Evolutionary conservation across 2,329 filamentous ascomycete species (phyloP).

Genomic region (Fusarium tricinctum): DNA sequence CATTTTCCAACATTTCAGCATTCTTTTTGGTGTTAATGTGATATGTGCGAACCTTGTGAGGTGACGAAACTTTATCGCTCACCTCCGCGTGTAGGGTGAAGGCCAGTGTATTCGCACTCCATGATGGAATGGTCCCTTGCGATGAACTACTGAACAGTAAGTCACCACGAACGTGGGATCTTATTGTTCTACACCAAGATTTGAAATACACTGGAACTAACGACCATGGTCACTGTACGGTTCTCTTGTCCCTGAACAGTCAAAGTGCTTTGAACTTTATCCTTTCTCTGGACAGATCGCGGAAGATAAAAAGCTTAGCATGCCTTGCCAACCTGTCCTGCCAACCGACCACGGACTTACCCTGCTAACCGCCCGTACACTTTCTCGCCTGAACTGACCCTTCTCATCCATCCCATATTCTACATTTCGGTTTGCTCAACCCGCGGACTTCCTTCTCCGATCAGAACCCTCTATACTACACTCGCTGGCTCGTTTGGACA

Average conservation of each 20-base stretch:
- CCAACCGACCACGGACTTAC: too few species aligned
- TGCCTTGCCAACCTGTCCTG: not conserved
- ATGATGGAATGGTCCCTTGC: not conserved
- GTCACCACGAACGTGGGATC: slow-evolving; percentile 10
- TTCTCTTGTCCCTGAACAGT: not conserved
- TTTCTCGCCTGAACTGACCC: too few species aligned
- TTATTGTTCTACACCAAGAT: slow-evolving; percentile 1
- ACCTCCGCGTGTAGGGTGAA: not conserved
- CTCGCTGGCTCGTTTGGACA: too few species aligned
- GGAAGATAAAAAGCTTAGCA: slow-evolving; percentile 11
- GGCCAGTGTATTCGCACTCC: not conserved
- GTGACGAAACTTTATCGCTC: not conserved
- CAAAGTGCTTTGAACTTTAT: not conserved
- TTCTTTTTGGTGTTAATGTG: not conserved
- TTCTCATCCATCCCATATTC: too few species aligned
- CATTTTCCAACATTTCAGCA: not conserved
- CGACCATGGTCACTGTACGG: slow-evolving; percentile 4
- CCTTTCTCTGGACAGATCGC: not conserved
- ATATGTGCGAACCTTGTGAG: not conserved
- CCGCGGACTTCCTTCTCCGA: too few species aligned
- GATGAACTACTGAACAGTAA: not conserved
- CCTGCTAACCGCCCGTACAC: not conserved
- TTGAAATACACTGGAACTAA: not conserved
- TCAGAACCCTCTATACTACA: not conserved
- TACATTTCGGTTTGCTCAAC: too few species aligned